Evolutionary conservation across 2,329 filamentous ascomycete species (phyloP).

Genomic region (Botryosphaeria dothidea): DNA sequence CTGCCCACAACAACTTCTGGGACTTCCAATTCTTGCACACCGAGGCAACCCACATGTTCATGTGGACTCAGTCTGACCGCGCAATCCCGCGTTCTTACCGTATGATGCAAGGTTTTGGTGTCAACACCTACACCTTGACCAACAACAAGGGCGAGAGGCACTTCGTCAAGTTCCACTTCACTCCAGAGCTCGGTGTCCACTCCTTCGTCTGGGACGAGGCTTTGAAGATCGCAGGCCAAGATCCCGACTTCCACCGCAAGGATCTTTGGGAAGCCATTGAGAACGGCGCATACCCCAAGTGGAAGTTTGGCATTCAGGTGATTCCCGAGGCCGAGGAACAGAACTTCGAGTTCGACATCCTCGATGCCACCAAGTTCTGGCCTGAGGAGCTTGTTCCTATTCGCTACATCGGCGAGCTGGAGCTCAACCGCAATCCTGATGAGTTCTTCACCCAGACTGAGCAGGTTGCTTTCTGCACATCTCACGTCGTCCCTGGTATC

Average conservation of each 20-base stretch:
- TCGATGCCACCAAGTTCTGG: conserved; percentile 86
- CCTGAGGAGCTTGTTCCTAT: conserved; percentile 76
- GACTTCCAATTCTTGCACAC: conserved; percentile 69
- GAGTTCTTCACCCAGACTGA: conserved; percentile 83
- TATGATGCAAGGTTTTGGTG: conserved; percentile 86
- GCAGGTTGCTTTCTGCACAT: conserved; percentile 80
- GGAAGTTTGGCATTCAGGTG: conserved; percentile 81
- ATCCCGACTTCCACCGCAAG: conserved; percentile 81
- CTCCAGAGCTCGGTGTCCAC: conserved; percentile 72
- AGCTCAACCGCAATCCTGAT: conserved; percentile 77
- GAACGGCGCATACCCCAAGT: conserved; percentile 69
- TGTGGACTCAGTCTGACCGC: conserved; percentile 77
- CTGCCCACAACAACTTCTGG: conserved; percentile 76
- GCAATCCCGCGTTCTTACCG: conserved; percentile 72
- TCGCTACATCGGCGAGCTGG: conserved; percentile 75
- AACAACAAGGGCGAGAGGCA: conserved; percentile 68
- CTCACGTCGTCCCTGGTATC: conserved; percentile 76
- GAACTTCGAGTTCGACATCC: conserved; percentile 81
- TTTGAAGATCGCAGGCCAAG: conserved; percentile 62
- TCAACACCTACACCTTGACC: conserved; percentile 73
- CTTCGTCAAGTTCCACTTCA: conserved; percentile 80
- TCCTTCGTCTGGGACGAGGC: conserved; percentile 80
- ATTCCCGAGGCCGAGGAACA: conserved; percentile 71
- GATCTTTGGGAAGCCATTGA: conserved; percentile 76
- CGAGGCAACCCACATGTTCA: conserved; percentile 76